A percentile compares a stretch with the other conserved stretches of the same genome.
Evolutionary conservation across 2,329 filamentous ascomycete genomes (phyloP).

Genomic region (Colletotrichum tamarilloi): DNA sequence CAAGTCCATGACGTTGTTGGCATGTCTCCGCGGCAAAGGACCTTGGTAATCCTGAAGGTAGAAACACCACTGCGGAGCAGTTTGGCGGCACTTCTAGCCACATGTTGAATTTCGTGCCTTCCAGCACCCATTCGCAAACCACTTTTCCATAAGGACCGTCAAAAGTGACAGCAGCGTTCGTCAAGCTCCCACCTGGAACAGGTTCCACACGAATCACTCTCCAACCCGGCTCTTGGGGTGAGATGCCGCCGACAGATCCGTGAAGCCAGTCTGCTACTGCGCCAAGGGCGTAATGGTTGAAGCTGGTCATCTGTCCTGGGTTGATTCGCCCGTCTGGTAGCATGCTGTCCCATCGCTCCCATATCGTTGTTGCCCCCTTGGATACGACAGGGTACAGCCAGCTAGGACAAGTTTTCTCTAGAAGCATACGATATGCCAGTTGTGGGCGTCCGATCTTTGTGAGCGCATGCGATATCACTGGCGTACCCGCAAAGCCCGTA

Average conservation of each 20-base stretch:
- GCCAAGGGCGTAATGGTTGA: conserved; percentile 55
- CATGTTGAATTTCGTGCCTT: not conserved
- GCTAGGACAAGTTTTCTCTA: conserved; percentile 47
- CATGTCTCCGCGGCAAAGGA: not conserved
- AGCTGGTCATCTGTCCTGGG: conserved; percentile 52
- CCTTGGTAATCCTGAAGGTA: conserved; percentile 17
- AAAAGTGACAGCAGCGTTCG: conserved; percentile 23
- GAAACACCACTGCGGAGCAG: conserved; percentile 18
- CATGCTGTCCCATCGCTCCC: conserved; percentile 56
- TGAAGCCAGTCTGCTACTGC: conserved; percentile 52
- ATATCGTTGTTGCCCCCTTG: conserved; percentile 53
- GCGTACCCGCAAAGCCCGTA: conserved; percentile 27
- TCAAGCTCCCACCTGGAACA: conserved; percentile 30
- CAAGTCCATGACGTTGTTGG: not conserved
- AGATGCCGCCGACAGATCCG: conserved; percentile 39
- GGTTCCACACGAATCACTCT: conserved; percentile 24
- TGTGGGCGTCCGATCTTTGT: conserved; percentile 23
- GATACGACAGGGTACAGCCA: conserved; percentile 50
- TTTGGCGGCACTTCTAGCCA: conserved; percentile 18
- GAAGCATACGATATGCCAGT: conserved; percentile 50
- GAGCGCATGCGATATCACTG: conserved; percentile 28
- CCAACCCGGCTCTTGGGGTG: conserved; percentile 40
- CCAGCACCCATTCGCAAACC: conserved; percentile 7
- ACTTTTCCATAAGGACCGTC: conserved; percentile 25
- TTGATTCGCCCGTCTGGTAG: conserved; percentile 50